Evolutionary conservation across 2,329 filamentous ascomycete species (phyloP), one percentile per base, ranked within the genome.

Genomic region (Xylariaceae sp.): DNA sequence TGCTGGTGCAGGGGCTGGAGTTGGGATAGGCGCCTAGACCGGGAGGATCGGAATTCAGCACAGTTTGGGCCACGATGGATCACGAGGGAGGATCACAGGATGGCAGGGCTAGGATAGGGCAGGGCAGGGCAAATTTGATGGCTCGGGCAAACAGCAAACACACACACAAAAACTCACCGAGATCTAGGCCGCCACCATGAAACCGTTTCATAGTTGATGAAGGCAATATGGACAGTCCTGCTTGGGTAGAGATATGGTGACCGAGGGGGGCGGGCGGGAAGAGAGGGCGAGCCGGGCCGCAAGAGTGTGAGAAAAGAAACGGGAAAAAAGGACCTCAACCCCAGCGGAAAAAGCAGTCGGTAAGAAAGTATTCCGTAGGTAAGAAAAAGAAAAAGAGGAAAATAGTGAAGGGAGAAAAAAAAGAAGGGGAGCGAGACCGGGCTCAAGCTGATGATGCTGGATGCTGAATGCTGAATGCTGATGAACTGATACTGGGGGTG

Each of bases 171-270:
- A 57, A 68, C 71, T 72, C 70, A 78, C 77, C 77, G 73, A 73
- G 72, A 72, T 78, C 75, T 69, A 71, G 71, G 63, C 72, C 69
- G 69, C 71, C 72, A 68, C 72, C 74, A 75, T 77, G 69, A 70
- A 72, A 74, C 67, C 74, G 73, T 71, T 74, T 75, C 77, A 79
- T 79, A 74, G 70, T 78, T 77, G 72, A 68, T 66, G 59, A 61
- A 59, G 62, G 50, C 57, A 58, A 55, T 54, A 53, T 53, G 48
- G 1, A 58, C 47, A 39, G 47, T 23, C 39, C 23, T 51, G 37
- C 37, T 17, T 37, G 17, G 37, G 30, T 15, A 15, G 41, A 39
- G 23, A 55, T 10, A 30, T 51, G 41, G 4, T 30, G 23, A 4
- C 23, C 4, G 53, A 41, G 37, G 53, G 23, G 23, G 23, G 23